These are phyloP conservation scores for Lachnellula occidentalis DNA, from an alignment of 2,329 filamentous ascomycete species.

Conservation along the genomic window DNA sequence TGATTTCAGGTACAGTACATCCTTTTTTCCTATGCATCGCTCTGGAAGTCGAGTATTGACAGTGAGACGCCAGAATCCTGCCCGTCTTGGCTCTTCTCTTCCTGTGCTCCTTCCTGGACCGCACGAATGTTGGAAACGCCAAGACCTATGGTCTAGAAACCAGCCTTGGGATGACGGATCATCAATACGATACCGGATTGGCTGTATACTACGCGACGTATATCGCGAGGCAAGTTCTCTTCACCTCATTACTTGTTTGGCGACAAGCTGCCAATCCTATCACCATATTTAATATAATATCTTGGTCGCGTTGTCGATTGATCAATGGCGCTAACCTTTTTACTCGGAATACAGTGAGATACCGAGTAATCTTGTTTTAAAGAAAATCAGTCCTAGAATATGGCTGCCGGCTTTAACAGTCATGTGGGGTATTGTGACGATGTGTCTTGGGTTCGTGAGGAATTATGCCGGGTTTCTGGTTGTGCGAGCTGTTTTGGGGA, in stretches of 20 bases:
- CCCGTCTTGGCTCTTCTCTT: constrained; percentile 60
- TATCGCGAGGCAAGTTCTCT: constrained; percentile 45
- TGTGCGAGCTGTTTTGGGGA: constrained; percentile 55
- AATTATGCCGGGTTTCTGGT: constrained; percentile 49
- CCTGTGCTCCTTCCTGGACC: constrained; percentile 59
- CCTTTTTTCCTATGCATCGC: background rate
- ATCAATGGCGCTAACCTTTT: background rate
- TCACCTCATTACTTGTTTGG: background rate
- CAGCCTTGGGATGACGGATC: constrained; percentile 51
- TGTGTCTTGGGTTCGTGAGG: constrained; percentile 47
- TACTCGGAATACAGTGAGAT: constrained; percentile 37
- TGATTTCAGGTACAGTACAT: constrained; percentile 42
- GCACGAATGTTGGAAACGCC: constrained; percentile 70
- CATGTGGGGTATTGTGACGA: constrained; percentile 62
- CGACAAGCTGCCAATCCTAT: background rate
- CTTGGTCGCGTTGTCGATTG: background rate
- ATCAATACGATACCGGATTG: constrained; percentile 59
- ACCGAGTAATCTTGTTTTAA: constrained; percentile 53
- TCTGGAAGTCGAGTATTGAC: background rate
- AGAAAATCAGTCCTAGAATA: constrained; percentile 46
- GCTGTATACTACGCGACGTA: constrained; percentile 62
- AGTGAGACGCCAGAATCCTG: constrained; percentile 43
- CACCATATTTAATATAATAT: background rate
- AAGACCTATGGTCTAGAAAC: constrained; percentile 57
- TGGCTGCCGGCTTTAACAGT: constrained; percentile 61